These are phyloP conservation scores for Hyphodiscus hymeniophilus DNA, from an alignment of 495 filamentous ascomycete species.

Conservation along the genomic window DNA sequence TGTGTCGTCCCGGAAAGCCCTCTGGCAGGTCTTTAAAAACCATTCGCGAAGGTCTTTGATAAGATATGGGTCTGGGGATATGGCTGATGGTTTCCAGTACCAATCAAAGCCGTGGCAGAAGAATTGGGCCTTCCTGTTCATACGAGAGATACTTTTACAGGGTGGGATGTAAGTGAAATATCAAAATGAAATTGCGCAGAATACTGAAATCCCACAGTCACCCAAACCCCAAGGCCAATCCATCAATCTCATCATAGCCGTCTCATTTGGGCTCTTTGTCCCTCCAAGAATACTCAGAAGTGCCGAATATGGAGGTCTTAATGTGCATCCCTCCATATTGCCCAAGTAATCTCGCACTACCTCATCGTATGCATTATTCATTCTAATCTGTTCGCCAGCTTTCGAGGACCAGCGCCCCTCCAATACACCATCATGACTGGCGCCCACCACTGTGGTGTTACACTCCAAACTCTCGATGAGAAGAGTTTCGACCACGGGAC, in stretches of 20 bases:
- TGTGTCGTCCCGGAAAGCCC: slow-evolving; percentile 69
- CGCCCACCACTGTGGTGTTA: slow-evolving; percentile 47
- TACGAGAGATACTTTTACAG: slow-evolving; percentile 67
- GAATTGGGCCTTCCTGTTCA: slow-evolving; percentile 59
- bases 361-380: neutral
- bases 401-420: slow-evolving; percentile 56
- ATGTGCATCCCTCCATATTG: slow-evolving; percentile 90
- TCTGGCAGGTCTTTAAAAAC: slow-evolving; percentile 64
- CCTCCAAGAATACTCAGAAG: slow-evolving; percentile 62
- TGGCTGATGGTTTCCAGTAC: slow-evolving; percentile 36
- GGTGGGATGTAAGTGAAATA: slow-evolving; percentile 59
- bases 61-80: neutral
- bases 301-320: slow-evolving; percentile 77
- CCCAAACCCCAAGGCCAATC: slow-evolving; percentile 40
- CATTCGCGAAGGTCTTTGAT: slow-evolving; percentile 44
- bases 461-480: slow-evolving; percentile 76
- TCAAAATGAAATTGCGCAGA: neutral
- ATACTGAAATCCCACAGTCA: slow-evolving; percentile 32
- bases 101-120: slow-evolving; percentile 58
- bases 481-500: slow-evolving; percentile 67
- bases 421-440: slow-evolving; percentile 53
- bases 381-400: slow-evolving; percentile 33
- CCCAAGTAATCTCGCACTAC: slow-evolving; percentile 55
- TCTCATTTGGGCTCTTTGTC: slow-evolving; percentile 91
- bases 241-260: slow-evolving; percentile 81